Conservation (phyloP, 257 asterid species). For the Fraxinus americana region DNA sequence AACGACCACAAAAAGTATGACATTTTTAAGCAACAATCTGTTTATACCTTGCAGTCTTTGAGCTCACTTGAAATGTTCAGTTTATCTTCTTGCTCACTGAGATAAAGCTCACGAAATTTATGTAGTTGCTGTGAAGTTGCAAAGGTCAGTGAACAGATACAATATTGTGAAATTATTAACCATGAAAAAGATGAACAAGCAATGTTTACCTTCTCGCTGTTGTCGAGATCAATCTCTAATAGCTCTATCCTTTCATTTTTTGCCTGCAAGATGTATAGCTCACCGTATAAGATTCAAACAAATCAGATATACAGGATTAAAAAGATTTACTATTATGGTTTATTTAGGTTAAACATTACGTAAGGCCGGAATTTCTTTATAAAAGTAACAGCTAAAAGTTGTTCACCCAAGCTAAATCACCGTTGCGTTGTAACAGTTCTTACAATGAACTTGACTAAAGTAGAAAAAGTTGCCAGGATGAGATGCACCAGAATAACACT, state of each 20-base stretch:
- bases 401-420: not conserved
- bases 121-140: conserved; percentile 45
- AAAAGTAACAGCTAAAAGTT: not conserved
- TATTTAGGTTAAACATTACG: not conserved
- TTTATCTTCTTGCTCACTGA: conserved; percentile 71
- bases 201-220: conserved; percentile 54
- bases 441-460: not conserved
- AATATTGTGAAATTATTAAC: no score
- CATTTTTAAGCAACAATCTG: conserved; percentile 10
- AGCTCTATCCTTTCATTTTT: conserved; percentile 72
- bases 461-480: conserved; percentile 4
- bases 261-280: conserved; percentile 54
- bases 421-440: not conserved
- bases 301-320: conserved; percentile 10
- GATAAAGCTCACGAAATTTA: conserved; percentile 70
- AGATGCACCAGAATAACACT: not conserved
- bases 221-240: conserved; percentile 60
- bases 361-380: not conserved
- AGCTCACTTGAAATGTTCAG: conserved; percentile 59
- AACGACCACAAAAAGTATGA: conserved; percentile 16
- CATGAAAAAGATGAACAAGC: conserved; percentile 7
- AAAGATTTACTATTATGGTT: not conserved
- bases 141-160: conserved; percentile 19
- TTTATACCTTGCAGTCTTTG: conserved; percentile 69
- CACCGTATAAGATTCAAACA: conserved; percentile 8